Evolutionary conservation across 768 basidiomycete species (phyloP).

Genomic region (Boletus reticuloceps): DNA sequence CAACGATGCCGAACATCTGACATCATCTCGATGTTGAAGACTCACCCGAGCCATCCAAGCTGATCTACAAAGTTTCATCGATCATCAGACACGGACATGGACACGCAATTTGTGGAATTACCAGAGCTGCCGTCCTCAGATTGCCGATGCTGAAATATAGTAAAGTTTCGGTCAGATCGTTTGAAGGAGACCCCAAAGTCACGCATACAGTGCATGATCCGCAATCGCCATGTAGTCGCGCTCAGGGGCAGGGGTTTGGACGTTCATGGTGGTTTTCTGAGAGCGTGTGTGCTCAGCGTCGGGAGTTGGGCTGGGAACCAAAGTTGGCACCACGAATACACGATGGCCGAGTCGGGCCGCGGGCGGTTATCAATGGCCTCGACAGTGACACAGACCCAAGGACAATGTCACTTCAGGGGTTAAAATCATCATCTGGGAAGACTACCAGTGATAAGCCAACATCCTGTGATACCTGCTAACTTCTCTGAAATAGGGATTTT

Average conservation of each 20-base stretch:
- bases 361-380: background rate
- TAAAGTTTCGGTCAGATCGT: constrained; percentile 7
- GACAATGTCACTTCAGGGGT: background rate
- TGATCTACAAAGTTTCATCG: constrained; percentile 41
- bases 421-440: too few relatives aligned
- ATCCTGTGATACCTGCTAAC: too few relatives aligned
- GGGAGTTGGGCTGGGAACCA: background rate
- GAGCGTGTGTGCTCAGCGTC: background rate
- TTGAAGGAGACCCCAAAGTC: background rate
- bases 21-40: constrained; percentile 11
- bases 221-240: constrained; percentile 74
- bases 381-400: background rate
- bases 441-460: too few relatives aligned
- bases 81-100: constrained; percentile 3
- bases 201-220: constrained; percentile 73
- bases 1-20: too few relatives aligned
- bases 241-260: constrained; percentile 48
- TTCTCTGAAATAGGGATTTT: too few relatives aligned
- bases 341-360: background rate
- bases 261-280: constrained; percentile 38
- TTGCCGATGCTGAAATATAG: constrained; percentile 65
- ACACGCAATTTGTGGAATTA: constrained; percentile 23
- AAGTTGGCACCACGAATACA: constrained; percentile 6
- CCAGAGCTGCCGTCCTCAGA: constrained; percentile 76
- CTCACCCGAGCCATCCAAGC: constrained; percentile 78